phyloP scores from a whole-genome alignment of 352 stramenopile species.

The Phytopythium helicoides region DNA sequence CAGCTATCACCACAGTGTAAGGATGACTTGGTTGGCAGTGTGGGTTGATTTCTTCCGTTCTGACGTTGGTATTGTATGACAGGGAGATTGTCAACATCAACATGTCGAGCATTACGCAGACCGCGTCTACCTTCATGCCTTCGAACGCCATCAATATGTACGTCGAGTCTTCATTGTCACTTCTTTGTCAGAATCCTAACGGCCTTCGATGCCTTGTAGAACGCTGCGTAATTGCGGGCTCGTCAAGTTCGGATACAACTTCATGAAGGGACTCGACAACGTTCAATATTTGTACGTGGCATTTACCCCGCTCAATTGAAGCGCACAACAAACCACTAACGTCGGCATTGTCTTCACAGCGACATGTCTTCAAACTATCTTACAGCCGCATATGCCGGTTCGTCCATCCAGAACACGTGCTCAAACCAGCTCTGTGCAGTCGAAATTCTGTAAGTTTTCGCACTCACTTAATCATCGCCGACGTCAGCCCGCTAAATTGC shows the following conservation, averaged over 20 bases:
- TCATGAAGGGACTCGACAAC: conserved; percentile 24
- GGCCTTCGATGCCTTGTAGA: conserved; percentile 7
- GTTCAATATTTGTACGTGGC: conserved; percentile 32
- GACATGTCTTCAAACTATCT: conserved; percentile 41
- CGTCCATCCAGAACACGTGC: conserved; percentile 12
- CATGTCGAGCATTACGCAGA: conserved; percentile 25
- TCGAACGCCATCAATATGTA: conserved; percentile 25
- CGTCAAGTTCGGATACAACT: conserved; percentile 28
- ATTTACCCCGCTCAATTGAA: too few relatives aligned
- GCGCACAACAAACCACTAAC: background rate
- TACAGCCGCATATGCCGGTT: conserved; percentile 29
- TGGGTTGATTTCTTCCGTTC: too few relatives aligned
- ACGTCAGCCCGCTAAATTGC: background rate
- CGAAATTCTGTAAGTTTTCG: conserved; percentile 22
- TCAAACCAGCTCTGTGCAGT: conserved; percentile 23
- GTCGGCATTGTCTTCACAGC: conserved; percentile 13
- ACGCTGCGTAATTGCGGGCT: conserved; percentile 45
- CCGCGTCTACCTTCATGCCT: conserved; percentile 22
- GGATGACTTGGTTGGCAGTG: background rate
- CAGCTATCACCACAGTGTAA: conserved; percentile 27
- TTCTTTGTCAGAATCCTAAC: background rate
- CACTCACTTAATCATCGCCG: background rate
- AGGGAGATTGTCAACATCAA: conserved; percentile 37
- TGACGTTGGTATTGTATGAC: background rate
- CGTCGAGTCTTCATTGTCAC: background rate